These are phyloP conservation scores for Mortierella hygrophila DNA, from an alignment of 192 early-diverging fungal genomes.

Conservation along the genomic window DNA sequence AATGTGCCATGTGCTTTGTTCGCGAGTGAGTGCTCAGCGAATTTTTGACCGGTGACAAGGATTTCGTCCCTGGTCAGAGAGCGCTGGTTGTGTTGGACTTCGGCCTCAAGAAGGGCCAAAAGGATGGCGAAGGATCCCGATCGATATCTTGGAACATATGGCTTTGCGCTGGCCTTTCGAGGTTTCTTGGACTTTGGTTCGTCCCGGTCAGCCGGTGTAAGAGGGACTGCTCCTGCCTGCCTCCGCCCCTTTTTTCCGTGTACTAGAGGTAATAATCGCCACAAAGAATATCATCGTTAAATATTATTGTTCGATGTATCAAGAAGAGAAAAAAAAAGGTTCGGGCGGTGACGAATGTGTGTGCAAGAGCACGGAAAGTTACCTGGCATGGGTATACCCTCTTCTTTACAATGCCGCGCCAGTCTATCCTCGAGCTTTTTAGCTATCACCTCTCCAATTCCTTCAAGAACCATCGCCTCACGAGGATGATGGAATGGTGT, in stretches of 20 bases:
- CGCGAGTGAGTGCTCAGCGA: conserved; percentile 77
- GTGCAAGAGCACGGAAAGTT: neutral
- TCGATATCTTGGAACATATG: conserved; percentile 83
- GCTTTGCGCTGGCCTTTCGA: conserved; percentile 19
- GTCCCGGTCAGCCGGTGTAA: neutral
- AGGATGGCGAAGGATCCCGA: conserved; percentile 88
- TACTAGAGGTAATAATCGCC: neutral
- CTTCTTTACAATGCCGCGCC: conserved; percentile 66
- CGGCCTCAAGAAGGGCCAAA: conserved; percentile 67
- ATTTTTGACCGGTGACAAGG: conserved; percentile 70
- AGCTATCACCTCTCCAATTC: conserved; percentile 73
- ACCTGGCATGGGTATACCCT: conserved; percentile 58
- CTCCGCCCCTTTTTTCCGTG: neutral
- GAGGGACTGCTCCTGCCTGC: neutral
- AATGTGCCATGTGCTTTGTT: conserved; percentile 57
- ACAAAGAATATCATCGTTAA: neutral
- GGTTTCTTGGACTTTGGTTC: conserved; percentile 29
- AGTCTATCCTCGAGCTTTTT: conserved; percentile 67
- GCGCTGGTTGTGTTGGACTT: conserved; percentile 25
- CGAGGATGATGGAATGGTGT: conserved; percentile 67
- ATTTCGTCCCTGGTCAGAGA: conserved; percentile 79
- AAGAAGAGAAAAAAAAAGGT: conserved; percentile 10
- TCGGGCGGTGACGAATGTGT: neutral
- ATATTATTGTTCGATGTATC: neutral
- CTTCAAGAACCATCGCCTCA: conserved; percentile 70